Conservation (phyloP, 2,329 filamentous ascomycete genomes). For the Cercospora beticola region DNA sequence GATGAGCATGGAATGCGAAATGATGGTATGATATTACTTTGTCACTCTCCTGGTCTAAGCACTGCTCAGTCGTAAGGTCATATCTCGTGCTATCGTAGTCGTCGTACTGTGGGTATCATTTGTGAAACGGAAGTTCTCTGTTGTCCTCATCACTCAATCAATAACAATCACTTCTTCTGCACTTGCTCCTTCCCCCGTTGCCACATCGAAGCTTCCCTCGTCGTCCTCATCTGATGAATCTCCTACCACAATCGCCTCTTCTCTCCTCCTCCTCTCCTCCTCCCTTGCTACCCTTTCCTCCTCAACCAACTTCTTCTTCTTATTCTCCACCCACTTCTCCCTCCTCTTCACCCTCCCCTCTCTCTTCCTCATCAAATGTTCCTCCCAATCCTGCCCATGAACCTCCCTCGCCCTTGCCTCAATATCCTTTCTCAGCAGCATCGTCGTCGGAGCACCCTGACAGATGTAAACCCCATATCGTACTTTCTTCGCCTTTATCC, state of each 20-base stretch:
- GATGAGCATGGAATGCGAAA: not conserved
- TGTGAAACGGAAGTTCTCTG: not conserved
- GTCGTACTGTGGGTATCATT: not conserved
- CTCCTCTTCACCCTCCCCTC: slow-evolving; percentile 16
- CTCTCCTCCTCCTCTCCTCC: not conserved
- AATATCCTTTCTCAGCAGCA: slow-evolving; percentile 33
- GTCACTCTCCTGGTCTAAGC: not conserved
- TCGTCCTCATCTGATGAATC: not conserved
- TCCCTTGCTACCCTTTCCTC: not conserved
- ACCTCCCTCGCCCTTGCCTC: slow-evolving; percentile 24
- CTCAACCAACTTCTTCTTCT: not conserved
- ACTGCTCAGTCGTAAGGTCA: not conserved
- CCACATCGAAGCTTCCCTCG: not conserved
- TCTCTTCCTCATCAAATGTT: slow-evolving; percentile 19
- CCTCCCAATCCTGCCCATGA: slow-evolving; percentile 24
- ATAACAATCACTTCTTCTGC: not conserved
- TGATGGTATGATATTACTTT: not conserved
- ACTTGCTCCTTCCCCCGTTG: not conserved
- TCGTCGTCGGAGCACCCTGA: slow-evolving; percentile 27
- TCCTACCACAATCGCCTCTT: not conserved
- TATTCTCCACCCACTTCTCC: slow-evolving; percentile 11
- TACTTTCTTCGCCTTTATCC: not conserved
- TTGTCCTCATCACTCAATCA: not conserved
- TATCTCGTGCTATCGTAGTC: not conserved
- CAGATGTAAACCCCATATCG: slow-evolving; percentile 30